Percentiles rank a stretch among this genome's conserved stretches.
Conservation (phyloP, 73 alveolate genomes). For the Loxodes magnus region DNA sequence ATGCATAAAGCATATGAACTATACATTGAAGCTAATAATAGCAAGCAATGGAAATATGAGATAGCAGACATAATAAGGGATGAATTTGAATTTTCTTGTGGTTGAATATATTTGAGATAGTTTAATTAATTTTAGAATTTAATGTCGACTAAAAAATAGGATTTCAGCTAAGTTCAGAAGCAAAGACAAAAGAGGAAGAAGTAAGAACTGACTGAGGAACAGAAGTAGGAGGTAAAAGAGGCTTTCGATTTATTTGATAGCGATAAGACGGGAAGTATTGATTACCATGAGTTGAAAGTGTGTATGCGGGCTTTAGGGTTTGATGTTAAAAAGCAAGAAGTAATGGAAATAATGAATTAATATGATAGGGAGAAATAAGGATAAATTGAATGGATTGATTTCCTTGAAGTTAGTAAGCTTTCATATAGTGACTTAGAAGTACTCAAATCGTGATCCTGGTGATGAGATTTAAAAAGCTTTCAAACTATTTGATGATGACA, state of each 20-base stretch:
- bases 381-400: constrained; percentile 67
- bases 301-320: constrained; percentile 86
- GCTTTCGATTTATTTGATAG: constrained; percentile 96
- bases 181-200: too few relatives aligned
- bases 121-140: too few relatives aligned
- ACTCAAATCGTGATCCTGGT: constrained; percentile 85
- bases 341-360: constrained; percentile 70
- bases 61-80: too few relatives aligned
- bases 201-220: constrained; percentile 14
- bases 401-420: constrained; percentile 52
- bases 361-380: constrained; percentile 79
- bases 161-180: too few relatives aligned
- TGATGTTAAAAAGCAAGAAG: constrained; percentile 80
- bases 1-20: too few relatives aligned
- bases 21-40: too few relatives aligned
- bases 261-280: constrained; percentile 94
- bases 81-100: too few relatives aligned
- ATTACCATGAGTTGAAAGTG: constrained; percentile 97
- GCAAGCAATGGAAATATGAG: too few relatives aligned
- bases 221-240: constrained; percentile 86
- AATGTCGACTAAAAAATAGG: too few relatives aligned
- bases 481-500: constrained; percentile 93
- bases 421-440: constrained; percentile 77
- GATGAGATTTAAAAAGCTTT: constrained; percentile 94
- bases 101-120: too few relatives aligned